Evolutionary conservation across 805 yeast species (phyloP), one percentile per base, ranked within the genome.

Genomic region (Yarrowia sp.): DNA sequence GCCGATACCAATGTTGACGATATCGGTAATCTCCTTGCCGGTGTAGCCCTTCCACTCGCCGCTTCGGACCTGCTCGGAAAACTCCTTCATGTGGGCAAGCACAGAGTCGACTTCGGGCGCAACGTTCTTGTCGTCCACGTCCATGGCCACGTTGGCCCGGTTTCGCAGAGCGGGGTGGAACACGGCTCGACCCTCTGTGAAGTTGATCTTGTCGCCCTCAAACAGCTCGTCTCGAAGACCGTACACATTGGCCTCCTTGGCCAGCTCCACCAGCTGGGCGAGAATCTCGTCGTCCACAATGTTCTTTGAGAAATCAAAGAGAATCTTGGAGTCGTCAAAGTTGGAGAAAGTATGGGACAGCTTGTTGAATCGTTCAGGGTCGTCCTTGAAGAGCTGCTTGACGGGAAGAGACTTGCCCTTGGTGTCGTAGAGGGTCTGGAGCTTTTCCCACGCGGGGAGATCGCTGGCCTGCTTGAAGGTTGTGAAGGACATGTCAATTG

Each of bases 1-100:
- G 76, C 99, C 99, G 75, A 95, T 95, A 79, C 99, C 99, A 73
- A 95, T 90, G 84, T 95, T 95, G 74, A 95, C 98, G 65, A 95
- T 86, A 74, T 91, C 96, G 72, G 95, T 89, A 79, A 95, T 93
- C 72, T 82, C 79, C 84, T 92, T 91, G 71, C 98, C 98, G 71
- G 98, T 87, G 84, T 89, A 93, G 76, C 99, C 99, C 73, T 85
- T 92, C 98, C 98, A 93, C 70, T 80, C 83, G 73, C 99, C 99
- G 55, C 95, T 87, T 79, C 99, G 87, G 68, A 95, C 89, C 69
- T 83, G 81, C 69, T 90, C 90, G 66, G 96, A 86, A 82, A 95
- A 95, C 78, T 92, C 96, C 81, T 90, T 90, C 96, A 95, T 92
- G 84, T 95, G 99, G 73, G 86, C 85, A 76, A 96, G 85, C 50